Base-by-base conservation (phyloP, 2,329 filamentous ascomycete genomes). In the Trichoderma harzianum region DNA sequence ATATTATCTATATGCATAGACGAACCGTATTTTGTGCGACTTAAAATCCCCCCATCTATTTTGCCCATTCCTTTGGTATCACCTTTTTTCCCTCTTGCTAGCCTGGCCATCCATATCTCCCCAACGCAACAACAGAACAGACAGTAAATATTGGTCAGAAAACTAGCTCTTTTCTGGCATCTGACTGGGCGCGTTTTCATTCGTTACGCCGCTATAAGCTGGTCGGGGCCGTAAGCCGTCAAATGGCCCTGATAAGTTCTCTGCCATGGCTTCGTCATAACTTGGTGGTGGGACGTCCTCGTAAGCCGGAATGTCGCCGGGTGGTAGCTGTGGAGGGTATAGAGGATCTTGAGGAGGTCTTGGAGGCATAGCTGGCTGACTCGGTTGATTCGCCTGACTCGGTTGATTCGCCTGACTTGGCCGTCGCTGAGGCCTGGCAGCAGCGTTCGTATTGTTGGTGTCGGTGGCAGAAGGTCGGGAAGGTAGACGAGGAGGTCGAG, bases 241-340 rank as follows among this genome's bases (percentile, higher is more conserved):
- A 70, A 94, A 89, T 1, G 93, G 93, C 43, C 89, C 91, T 0
- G 84, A 81, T 73, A 96, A 82, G 72, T 91, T 89, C 74, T 93
- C 91, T 7, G 94, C 94, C 82, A 98, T 91, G 14, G 94, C 94
- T 81, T 98, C 95, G 81, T 97, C 94, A 78, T 98, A 98, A 77
- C 93, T 97, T 8, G 95, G 95, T 21, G 95, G 95, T n/a, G 95
- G 95, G n/a, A 94, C 93, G 70, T 96, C 94, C 36, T 93, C 91
- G 74, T 88, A 85, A 0, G 80, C 78, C 21, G 84, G 80, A 1
- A 80, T 85, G 43, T 86, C 85, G n/a, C 79, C 79, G 0, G 80
- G 78, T 5, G 74, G 76, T 24, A 90, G 80, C 76, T 90, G 88
- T 5, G 89, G 88, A 18, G 88, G 89, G 73, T 90, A 90, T 8